phyloP scores from a whole-genome alignment of 345 rosid species.

The Brassica incana region DNA sequence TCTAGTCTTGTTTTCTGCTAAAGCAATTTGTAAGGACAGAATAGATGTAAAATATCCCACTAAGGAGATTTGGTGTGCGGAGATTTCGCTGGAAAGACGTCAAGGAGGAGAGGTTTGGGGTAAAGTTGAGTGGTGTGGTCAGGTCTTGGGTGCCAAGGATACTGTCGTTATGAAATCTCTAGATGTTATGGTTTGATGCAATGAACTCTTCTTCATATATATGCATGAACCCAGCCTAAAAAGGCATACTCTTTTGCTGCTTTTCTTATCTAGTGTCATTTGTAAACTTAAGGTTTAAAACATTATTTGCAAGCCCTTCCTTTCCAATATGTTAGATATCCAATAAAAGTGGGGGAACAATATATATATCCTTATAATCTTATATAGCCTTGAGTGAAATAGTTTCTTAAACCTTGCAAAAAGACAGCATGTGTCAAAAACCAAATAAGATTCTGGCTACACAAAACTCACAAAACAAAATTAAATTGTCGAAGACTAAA shows the following conservation, averaged over 20 bases:
- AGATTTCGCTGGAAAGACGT: too few relatives aligned
- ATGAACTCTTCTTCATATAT: too few relatives aligned
- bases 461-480: conserved; percentile 5
- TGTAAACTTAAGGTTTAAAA: too few relatives aligned
- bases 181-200: neutral
- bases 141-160: neutral
- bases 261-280: neutral
- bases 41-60: too few relatives aligned
- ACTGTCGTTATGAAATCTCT: neutral
- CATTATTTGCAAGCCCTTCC: too few relatives aligned
- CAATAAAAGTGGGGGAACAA: neutral
- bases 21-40: too few relatives aligned
- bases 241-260: neutral
- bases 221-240: too few relatives aligned
- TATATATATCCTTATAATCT: neutral
- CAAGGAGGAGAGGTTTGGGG: too few relatives aligned
- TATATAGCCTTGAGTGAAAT: neutral
- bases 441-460: neutral
- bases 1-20: neutral
- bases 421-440: neutral
- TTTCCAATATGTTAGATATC: neutral
- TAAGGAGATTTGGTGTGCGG: too few relatives aligned
- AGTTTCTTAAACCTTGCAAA: neutral
- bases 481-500: neutral
- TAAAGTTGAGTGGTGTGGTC: neutral